Evolutionary conservation across 768 basidiomycete species (phyloP).

Genomic region (Mycena capillaripes): DNA sequence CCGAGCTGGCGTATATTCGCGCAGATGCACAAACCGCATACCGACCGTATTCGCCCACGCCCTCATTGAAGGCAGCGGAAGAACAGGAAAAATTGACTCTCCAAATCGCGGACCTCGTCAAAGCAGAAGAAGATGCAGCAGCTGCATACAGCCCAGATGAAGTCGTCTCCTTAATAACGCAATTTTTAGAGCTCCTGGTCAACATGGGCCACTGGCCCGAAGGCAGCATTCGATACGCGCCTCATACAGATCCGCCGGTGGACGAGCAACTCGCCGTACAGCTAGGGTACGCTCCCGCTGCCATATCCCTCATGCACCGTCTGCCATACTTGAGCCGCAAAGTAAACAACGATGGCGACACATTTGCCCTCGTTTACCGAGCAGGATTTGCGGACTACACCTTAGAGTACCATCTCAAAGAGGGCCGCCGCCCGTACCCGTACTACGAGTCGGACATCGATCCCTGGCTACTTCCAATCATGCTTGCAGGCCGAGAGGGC

Average conservation of each 20-base stretch:
- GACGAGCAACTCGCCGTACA: slow-evolving; percentile 14
- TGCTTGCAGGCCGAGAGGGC: slow-evolving; percentile 19
- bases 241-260: slow-evolving; percentile 18
- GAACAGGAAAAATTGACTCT: slow-evolving; percentile 14
- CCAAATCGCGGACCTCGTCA: slow-evolving; percentile 16
- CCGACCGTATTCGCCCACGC: background rate
- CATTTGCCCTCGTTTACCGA: background rate
- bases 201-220: slow-evolving; percentile 29
- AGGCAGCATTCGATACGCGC: slow-evolving; percentile 17
- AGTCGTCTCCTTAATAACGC: slow-evolving; percentile 20
- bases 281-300: slow-evolving; percentile 24
- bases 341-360: background rate
- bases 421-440: slow-evolving; percentile 22
- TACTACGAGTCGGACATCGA: slow-evolving; percentile 18
- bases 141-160: slow-evolving; percentile 24
- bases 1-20: slow-evolving; percentile 1
- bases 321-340: slow-evolving; percentile 6
- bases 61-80: background rate
- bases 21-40: background rate
- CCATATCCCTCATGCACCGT: slow-evolving; percentile 21
- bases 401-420: background rate
- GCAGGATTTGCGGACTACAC: slow-evolving; percentile 25
- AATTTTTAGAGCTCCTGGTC: slow-evolving; percentile 23
- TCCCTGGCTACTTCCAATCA: slow-evolving; percentile 29
- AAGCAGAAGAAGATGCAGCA: slow-evolving; percentile 14